phyloP scores from a whole-genome alignment of 169 alveolate species.

The Plasmodium vivax region DNA sequence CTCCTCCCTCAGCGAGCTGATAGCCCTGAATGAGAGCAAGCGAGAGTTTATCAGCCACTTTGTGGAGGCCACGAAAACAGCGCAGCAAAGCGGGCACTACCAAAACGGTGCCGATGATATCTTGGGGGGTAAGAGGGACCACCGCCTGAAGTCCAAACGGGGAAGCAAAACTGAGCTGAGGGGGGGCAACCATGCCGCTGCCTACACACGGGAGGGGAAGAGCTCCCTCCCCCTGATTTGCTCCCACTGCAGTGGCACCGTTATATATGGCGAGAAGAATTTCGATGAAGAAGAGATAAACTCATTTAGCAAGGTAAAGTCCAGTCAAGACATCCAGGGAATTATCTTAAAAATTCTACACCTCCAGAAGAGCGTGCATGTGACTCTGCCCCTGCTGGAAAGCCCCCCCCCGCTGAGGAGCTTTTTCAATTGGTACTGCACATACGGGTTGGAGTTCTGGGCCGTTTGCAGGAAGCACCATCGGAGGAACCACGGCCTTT shows the following conservation, averaged over 20 bases:
- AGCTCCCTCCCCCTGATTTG: slow-evolving; percentile 81
- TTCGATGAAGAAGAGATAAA: slow-evolving; percentile 86
- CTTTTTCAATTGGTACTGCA: slow-evolving; percentile 9
- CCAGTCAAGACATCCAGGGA: slow-evolving; percentile 90
- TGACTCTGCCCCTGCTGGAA: slow-evolving; percentile 1
- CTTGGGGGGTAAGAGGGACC: not conserved
- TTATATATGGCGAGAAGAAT: slow-evolving; percentile 92
- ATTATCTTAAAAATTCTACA: slow-evolving; percentile 79
- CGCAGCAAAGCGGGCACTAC: not conserved
- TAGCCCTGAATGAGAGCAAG: slow-evolving; percentile 59
- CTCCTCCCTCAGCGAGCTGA: slow-evolving; percentile 72
- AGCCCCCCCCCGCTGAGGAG: not conserved
- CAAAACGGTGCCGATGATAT: not conserved
- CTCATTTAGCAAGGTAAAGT: slow-evolving; percentile 88
- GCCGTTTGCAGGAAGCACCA: slow-evolving; percentile 7
- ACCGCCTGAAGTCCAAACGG: not conserved
- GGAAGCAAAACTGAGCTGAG: not conserved
- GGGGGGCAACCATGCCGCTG: not conserved
- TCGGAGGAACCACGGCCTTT: not conserved
- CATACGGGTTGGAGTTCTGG: slow-evolving; percentile 5
- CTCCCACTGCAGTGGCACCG: slow-evolving; percentile 94
- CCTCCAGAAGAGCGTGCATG: slow-evolving; percentile 11
- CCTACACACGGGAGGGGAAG: not conserved
- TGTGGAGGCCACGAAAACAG: not conserved
- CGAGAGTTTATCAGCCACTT: slow-evolving; percentile 67